Percentiles rank a stretch among this genome's conserved stretches.
phyloP scores from a whole-genome alignment of 2,329 filamentous ascomycete genomes.

The Sphaerulina vaccinii region DNA sequence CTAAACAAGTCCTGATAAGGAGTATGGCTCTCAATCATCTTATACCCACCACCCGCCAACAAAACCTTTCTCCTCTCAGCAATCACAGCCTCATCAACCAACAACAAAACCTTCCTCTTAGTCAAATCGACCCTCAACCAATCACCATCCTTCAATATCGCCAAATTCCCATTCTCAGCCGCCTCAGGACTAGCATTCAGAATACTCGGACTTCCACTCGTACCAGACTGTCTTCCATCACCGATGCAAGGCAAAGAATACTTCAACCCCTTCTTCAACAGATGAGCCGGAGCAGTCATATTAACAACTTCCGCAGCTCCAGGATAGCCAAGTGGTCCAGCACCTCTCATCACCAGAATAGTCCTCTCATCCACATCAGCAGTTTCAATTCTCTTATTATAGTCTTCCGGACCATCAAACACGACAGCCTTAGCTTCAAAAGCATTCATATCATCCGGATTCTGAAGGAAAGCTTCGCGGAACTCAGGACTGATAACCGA shows the following conservation, averaged over 20 bases:
- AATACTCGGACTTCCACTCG: slow-evolving; percentile 56
- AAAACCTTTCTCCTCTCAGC: slow-evolving; percentile 38
- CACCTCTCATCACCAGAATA: slow-evolving; percentile 34
- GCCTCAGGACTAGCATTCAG: slow-evolving; percentile 58
- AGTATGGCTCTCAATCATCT: slow-evolving; percentile 31
- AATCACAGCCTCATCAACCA: slow-evolving; percentile 47
- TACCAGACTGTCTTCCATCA: slow-evolving; percentile 57
- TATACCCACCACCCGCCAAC: slow-evolving; percentile 30
- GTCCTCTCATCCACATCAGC: slow-evolving; percentile 34
- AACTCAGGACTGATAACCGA: slow-evolving; percentile 33
- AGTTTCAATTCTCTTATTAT: slow-evolving; percentile 31
- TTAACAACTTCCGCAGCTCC: slow-evolving; percentile 37
- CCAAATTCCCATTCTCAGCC: slow-evolving; percentile 55
- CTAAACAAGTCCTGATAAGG: slow-evolving; percentile 36
- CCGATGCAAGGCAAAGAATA: slow-evolving; percentile 52
- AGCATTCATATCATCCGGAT: slow-evolving; percentile 29
- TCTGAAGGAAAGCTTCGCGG: slow-evolving; percentile 30
- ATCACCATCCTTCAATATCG: slow-evolving; percentile 52
- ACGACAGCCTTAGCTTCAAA: slow-evolving; percentile 33
- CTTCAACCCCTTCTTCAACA: slow-evolving; percentile 37
- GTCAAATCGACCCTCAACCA: slow-evolving; percentile 51
- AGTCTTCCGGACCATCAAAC: slow-evolving; percentile 36
- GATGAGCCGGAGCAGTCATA: slow-evolving; percentile 34
- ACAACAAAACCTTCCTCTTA: slow-evolving; percentile 50
- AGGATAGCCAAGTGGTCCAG: slow-evolving; percentile 34